These are phyloP conservation scores for Pistacia integerrima DNA, from an alignment of 345 rosid species.

Conservation along the genomic window DNA sequence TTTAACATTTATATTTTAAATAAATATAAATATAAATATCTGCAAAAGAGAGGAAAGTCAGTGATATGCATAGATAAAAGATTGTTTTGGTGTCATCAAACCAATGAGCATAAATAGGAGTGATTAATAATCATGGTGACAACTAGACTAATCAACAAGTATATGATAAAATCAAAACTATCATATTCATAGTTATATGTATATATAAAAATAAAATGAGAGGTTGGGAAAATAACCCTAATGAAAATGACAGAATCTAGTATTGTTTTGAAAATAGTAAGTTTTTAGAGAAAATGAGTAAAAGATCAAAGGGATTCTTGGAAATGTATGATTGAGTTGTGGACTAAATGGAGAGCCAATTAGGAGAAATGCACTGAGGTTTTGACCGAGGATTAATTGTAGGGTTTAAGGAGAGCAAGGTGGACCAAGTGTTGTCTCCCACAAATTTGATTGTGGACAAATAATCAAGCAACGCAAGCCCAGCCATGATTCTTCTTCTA, in stretches of 20 bases:
- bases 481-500: conserved; percentile 28
- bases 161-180: neutral
- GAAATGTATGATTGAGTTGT: conserved; percentile 17
- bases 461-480: conserved; percentile 1
- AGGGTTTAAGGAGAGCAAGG: conserved; percentile 45
- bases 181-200: no score
- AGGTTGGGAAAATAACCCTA: no score
- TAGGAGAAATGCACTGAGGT: conserved; percentile 21
- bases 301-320: conserved; percentile 7
- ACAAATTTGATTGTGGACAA: conserved; percentile 35
- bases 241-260: neutral
- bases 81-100: no score
- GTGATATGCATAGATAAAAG: no score
- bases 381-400: conserved; percentile 35
- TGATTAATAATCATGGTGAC: neutral
- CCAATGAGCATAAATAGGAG: no score
- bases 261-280: neutral
- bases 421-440: conserved; percentile 54
- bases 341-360: conserved; percentile 24
- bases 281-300: neutral
- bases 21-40: no score
- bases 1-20: no score
- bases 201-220: no score
- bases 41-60: no score
- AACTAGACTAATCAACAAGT: neutral